phyloP scores from a whole-genome alignment of 495 filamentous ascomycete genomes.

The Tuber borchii region DNA sequence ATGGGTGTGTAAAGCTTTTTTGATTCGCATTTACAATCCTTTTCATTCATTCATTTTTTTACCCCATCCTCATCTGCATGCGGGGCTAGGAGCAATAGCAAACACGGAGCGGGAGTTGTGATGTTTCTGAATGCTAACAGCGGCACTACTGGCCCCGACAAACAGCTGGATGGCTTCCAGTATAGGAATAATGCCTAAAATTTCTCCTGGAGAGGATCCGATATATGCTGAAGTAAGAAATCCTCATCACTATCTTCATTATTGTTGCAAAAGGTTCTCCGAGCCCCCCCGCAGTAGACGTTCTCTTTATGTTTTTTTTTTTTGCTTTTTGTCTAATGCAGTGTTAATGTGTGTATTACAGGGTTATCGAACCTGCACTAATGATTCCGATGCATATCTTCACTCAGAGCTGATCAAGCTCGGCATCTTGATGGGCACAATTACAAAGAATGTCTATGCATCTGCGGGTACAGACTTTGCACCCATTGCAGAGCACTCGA shows the following conservation, averaged over 20 bases:
- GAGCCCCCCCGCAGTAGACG: background rate
- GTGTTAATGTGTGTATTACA: constrained; percentile 6
- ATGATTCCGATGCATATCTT: constrained; percentile 29
- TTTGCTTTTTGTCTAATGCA: background rate
- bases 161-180: constrained; percentile 26
- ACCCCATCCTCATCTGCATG: background rate
- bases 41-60: background rate
- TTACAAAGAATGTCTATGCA: constrained; percentile 31
- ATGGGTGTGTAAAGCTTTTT: constrained; percentile 28
- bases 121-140: background rate
- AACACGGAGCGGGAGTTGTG: background rate
- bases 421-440: constrained; percentile 32
- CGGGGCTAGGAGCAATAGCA: background rate
- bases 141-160: background rate
- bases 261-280: background rate
- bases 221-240: constrained; percentile 21
- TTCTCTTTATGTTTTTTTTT: constrained; percentile 5
- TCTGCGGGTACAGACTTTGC: constrained; percentile 26
- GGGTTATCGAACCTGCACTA: constrained; percentile 21
- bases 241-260: background rate
- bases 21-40: background rate
- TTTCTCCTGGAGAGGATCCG: constrained; percentile 15
- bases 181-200: constrained; percentile 24
- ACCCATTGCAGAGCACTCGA: constrained; percentile 23
- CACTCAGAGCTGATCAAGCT: constrained; percentile 33